These are phyloP conservation scores for Vachellia pachyceras DNA, from an alignment of 306 rosid genomes.

Conservation along the genomic window DNA sequence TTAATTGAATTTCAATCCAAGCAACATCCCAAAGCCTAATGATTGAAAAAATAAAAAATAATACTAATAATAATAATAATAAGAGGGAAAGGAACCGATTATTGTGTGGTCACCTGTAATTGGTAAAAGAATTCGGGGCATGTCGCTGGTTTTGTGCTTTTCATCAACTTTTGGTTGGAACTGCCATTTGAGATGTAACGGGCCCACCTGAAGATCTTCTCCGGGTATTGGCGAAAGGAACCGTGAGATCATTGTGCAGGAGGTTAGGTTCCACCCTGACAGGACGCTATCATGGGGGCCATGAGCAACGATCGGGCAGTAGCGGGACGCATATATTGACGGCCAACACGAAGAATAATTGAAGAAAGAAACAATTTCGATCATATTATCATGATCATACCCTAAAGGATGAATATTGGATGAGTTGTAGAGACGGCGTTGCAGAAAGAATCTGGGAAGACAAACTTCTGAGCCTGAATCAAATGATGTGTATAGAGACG, in stretches of 20 bases:
- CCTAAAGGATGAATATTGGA: not conserved
- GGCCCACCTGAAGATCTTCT: accelerated
- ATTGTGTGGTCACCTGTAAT: not conserved
- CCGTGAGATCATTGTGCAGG: not conserved
- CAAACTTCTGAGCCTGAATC: not conserved
- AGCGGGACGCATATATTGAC: not conserved
- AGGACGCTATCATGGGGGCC: not conserved
- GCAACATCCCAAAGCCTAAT: not conserved
- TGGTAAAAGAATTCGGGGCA: not conserved
- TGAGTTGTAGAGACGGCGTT: not conserved
- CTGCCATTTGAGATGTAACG: not conserved
- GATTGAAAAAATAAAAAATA: no score
- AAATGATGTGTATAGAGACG: accelerated
- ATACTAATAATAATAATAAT: no score
- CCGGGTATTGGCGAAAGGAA: not conserved
- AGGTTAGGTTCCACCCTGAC: no score
- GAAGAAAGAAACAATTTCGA: conserved; percentile 27
- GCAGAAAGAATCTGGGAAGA: not conserved
- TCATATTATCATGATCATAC: not conserved
- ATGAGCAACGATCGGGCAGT: not conserved
- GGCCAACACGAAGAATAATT: not conserved
- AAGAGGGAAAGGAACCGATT: no score
- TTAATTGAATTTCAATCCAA: not conserved
- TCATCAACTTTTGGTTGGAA: not conserved
- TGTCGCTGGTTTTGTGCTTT: not conserved